Base-by-base conservation (phyloP, 2,329 filamentous ascomycete genomes). In the Penicillium crustosum region DNA sequence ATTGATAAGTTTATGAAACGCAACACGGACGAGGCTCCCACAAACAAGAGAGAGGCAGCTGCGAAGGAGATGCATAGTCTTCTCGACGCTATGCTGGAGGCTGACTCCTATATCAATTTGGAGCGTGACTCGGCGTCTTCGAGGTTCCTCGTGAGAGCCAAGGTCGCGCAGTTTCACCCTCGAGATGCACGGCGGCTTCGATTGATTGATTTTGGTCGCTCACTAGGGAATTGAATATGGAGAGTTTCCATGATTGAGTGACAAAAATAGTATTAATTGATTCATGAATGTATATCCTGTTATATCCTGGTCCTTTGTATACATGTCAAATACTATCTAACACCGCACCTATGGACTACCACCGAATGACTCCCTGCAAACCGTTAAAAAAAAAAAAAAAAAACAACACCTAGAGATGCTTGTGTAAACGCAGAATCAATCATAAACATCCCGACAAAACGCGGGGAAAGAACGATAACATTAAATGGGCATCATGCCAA, bases 151-250 rank as follows among this genome's bases (percentile, higher is more conserved):
- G 78, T 84, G 17, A 75, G 80, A 63, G 80, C 81, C 12, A 84
- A 82, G 66, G 78, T 84, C 55, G 82, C 82, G 15, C 81, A 83
- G 59, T 83, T 82, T 49, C 80, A 84, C 66, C 81, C 81, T 1
- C 79, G 78, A 57, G 81, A 84, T 70, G 82, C 82, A 17, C 73
- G 74, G 58, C 78, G 78, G 59, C 63, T 84, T 59, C 76, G 81
- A 33, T 66, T 84, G 61, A 79, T 84, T 59, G 81, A 84, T 67
- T 83, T 84, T 70, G 80, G 79, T 15, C 73, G 73, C 38, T 71
- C 71, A 8, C 56, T 76, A 25, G 65, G 66, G 43, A 66, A 66
- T 56, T 74, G 51, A 68, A 43, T 10, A 6, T 13, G 23, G 35
- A 7, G 31, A 9, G 21, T n/a, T 33, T 35, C 15, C 9, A 27